Evolutionary conservation across 306 rosid genomes (phyloP), one percentile per base, ranked within the genome.

Genomic region (Ormosia emarginata): DNA sequence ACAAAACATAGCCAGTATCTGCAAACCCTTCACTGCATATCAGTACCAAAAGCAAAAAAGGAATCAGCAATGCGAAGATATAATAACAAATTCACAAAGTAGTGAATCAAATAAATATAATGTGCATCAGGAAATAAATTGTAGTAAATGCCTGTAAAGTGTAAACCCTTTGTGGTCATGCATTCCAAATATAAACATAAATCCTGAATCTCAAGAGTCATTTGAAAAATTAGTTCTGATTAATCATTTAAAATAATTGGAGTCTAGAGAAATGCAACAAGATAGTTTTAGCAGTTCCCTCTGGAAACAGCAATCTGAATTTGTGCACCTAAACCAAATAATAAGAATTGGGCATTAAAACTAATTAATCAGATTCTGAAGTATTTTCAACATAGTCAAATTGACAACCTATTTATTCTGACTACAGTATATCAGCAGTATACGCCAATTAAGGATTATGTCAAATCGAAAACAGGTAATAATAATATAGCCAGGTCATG

Each of bases 1-100:
- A 49, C 85, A 91, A 83, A 93, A 90, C 85, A 89, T 89, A 74
- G 96, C 92, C 79, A 92, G 85, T 63, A 86, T 89, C 88, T 86
- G 92, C 92, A 95, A 87, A 66, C 99, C 94, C 87, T 88, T 92
- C 78, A 89, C 99, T 95, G 93, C 90, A 81, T 63, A 79, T 63
- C 59, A 71, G 18, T 11, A 79, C 58, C 75, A 81, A 85, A 83
- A 78, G 55, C 37, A 73, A 81, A 68, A 73, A 37, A 52, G 24
- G 52, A 37, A 71, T 82, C 79, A 87, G 83, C 55, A 61, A 3
- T 3, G 37, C 43, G 59, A 78, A 79, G 66, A 66, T 67, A 62
- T 49, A 73, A 69, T 18, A 49, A 75, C 46, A 44, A 85, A 67
- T 3, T 61, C 49, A 62, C 53, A 37, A 70, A 32, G 18, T 13